Percentiles rank a stretch among this genome's conserved stretches.
Conservation (phyloP, 345 rosid genomes). For the Lumnitzera racemosa region DNA sequence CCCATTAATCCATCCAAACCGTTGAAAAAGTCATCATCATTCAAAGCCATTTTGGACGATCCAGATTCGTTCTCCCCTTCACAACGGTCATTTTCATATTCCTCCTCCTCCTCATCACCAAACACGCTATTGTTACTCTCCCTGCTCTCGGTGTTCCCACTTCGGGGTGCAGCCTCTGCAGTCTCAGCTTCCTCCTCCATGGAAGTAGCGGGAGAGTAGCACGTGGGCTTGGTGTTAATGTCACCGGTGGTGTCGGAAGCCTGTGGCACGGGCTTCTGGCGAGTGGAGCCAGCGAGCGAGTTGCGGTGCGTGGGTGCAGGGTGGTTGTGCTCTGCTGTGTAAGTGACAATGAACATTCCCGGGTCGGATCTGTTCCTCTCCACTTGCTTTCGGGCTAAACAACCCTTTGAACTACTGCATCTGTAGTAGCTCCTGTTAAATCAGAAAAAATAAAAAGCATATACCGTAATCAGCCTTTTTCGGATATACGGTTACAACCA, state of each 20-base stretch:
- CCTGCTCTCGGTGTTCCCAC: constrained; percentile 26
- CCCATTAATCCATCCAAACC: constrained; percentile 54
- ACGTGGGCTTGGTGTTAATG: constrained; percentile 24
- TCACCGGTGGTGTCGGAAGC: constrained; percentile 9
- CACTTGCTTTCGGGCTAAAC: constrained; percentile 92
- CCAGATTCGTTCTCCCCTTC: constrained; percentile 58
- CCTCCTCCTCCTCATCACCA: constrained; percentile 14
- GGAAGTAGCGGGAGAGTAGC: constrained; percentile 13
- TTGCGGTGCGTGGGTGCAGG: constrained; percentile 83
- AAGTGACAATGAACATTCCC: constrained; percentile 71
- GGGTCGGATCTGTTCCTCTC: constrained; percentile 93
- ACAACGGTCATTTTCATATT: constrained; percentile 21
- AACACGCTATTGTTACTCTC: too few species aligned
- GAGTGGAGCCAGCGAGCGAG: constrained; percentile 83
- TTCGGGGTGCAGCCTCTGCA: constrained; percentile 22
- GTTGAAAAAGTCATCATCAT: constrained; percentile 64
- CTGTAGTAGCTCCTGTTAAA: constrained; percentile 72
- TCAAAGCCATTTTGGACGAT: constrained; percentile 44
- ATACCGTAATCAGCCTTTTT: background rate
- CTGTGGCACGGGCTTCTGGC: constrained; percentile 41
- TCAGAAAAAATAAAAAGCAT: background rate
- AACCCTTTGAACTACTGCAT: constrained; percentile 89
- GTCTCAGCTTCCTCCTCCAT: too few species aligned
- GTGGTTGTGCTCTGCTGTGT: constrained; percentile 85
- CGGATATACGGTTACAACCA: too few species aligned